Conservation (phyloP, 805 yeast genomes). For the Candida sithepensis region DNA sequence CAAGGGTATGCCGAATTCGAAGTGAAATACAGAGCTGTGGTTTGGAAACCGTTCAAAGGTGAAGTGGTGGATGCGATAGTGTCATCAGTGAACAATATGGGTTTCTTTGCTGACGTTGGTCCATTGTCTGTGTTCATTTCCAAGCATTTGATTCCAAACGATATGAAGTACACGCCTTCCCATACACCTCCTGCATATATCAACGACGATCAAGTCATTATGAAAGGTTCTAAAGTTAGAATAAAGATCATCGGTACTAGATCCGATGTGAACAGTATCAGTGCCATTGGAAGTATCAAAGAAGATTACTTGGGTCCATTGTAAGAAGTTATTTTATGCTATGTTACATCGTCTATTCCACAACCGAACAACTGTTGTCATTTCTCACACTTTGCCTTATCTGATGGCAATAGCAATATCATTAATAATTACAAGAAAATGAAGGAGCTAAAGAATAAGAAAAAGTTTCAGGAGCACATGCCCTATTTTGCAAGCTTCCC, state of each 20-base stretch:
- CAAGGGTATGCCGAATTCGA: conserved; percentile 95
- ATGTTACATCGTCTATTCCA: too few species aligned
- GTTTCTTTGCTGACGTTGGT: conserved; percentile 97
- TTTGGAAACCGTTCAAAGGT: conserved; percentile 98
- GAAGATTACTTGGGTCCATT: conserved; percentile 95
- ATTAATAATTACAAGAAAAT: too few species aligned
- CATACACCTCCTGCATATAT: conserved; percentile 98
- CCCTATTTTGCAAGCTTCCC: too few species aligned
- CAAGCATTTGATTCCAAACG: conserved; percentile 90
- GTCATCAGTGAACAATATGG: conserved; percentile 89
- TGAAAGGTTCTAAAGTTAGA: conserved; percentile 90
- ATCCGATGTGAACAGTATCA: conserved; percentile 94
- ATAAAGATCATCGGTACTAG: conserved; percentile 96
- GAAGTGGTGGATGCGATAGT: conserved; percentile 98
- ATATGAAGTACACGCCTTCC: conserved; percentile 89
- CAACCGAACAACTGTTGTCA: too few species aligned
- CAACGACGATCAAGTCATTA: conserved; percentile 90
- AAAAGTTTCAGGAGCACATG: too few species aligned
- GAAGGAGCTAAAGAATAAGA: too few species aligned
- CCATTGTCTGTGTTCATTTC: conserved; percentile 93
- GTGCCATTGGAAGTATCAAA: conserved; percentile 96
- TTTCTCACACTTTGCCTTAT: too few species aligned
- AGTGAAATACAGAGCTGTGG: conserved; percentile 93
- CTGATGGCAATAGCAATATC: too few species aligned
- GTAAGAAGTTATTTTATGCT: conserved; percentile 27